Base-by-base conservation (phyloP, 1,139 yeast genomes). In the Ogataea hybrid region DNA sequence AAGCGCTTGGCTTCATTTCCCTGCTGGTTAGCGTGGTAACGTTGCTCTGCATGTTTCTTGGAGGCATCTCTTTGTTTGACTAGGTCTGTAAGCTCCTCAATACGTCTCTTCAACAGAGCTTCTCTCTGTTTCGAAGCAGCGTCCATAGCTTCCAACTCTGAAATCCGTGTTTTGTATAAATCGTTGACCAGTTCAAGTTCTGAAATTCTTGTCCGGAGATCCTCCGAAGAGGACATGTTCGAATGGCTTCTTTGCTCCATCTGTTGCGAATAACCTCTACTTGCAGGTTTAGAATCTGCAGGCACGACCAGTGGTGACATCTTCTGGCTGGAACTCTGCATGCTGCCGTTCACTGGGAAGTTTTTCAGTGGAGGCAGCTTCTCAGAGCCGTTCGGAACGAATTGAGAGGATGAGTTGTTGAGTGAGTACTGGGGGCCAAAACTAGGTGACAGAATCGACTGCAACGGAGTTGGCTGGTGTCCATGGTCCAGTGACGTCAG, bases 181-280 rank as follows among this genome's bases (percentile, higher is more conserved):
- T 89, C 97, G 57, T 88, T 89, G 30, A 90, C 95, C 35, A 90
- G 70, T 61, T 90, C 97, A 46, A 90, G 71, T 60, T 90, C 97
- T n/a, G 87, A 79, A 17, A 89, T 86, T 45, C 95, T 71, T 0
- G 95, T 85, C 49, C 79, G 77, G 47, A 88, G 68, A 33, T 71
- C 68, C 15, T 79, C 77, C 9, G 35, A 39, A 3, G 43, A 30
- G 4, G 47, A 41, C 18, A 46, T 28, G 6, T 73, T 31, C 6
- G 49, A 65, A 51, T 75, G 81, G 51, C 72, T 76, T 45, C 48
- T 44, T 12, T 48, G 52, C 28, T 37, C 36, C 38, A 43, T 42
- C 36, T 49, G 51, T 18, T 45, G 17, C 23, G 32, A 17, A 15
- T n/a, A 11, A 18, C 10, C 23, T 5, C 17, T 17, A n/a, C 17